Percentiles rank a stretch among this genome's conserved stretches.
Conservation (phyloP, 768 basidiomycete species). For the Suillus decipiens region DNA sequence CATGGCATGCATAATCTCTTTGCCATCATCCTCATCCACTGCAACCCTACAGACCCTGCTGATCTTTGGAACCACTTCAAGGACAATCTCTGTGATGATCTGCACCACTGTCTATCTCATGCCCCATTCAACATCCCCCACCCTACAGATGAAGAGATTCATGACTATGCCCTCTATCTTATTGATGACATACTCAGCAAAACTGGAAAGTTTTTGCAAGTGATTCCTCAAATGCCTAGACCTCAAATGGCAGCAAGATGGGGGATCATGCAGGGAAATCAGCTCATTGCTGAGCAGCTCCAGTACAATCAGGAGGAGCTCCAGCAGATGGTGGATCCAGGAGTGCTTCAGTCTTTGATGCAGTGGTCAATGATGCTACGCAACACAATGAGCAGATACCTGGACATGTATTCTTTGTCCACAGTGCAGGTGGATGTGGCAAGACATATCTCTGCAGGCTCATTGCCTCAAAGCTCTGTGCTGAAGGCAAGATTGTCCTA, state of each 20-base stretch:
- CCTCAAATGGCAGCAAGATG: constrained; percentile 17
- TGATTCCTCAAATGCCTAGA: constrained; percentile 22
- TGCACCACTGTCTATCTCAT: constrained; percentile 23
- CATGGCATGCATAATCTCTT: constrained; percentile 39
- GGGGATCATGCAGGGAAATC: constrained; percentile 18
- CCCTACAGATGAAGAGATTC: constrained; percentile 34
- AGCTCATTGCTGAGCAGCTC: constrained; percentile 18
- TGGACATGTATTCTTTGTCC: constrained; percentile 37
- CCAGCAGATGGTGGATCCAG: constrained; percentile 8
- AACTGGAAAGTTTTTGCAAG: constrained; percentile 11
- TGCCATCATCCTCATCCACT: constrained; percentile 39
- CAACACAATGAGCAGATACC: constrained; percentile 4
- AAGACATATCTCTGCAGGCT: constrained; percentile 39
- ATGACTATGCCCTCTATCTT: constrained; percentile 45
- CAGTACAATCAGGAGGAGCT: background rate
- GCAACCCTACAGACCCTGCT: constrained; percentile 34
- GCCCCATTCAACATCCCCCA: constrained; percentile 9
- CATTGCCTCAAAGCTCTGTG: constrained; percentile 31
- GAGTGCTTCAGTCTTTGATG: constrained; percentile 24
- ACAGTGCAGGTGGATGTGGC: constrained; percentile 44
- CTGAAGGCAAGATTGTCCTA: constrained; percentile 36
- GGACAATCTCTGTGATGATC: constrained; percentile 43
- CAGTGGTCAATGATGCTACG: constrained; percentile 29
- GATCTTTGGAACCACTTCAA: constrained; percentile 39
- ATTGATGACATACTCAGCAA: constrained; percentile 30